A percentile compares a stretch with the other conserved stretches of the same genome.
These are phyloP conservation scores for Vigna nakashimae DNA, from an alignment of 306 rosid genomes.

Conservation along the genomic window DNA sequence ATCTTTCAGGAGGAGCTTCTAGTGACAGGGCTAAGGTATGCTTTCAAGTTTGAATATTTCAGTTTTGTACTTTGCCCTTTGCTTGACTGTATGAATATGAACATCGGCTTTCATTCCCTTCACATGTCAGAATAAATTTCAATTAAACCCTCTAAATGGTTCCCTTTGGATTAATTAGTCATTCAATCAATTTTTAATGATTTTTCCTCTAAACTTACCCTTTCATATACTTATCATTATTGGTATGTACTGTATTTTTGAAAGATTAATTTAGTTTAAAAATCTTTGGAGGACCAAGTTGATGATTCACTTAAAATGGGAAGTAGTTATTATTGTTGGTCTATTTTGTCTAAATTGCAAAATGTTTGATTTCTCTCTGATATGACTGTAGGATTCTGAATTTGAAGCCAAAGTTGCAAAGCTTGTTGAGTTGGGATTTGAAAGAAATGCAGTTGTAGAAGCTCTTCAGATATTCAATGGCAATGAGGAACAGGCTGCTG, in stretches of 20 bases:
- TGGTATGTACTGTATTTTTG: neutral
- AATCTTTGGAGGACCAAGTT: too few species aligned
- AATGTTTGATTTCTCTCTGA: neutral
- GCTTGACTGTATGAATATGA: neutral
- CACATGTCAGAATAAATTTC: neutral
- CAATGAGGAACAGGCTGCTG: slow-evolving; percentile 65
- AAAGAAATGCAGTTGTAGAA: slow-evolving; percentile 79
- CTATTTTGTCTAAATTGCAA: too few species aligned
- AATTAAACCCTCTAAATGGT: neutral
- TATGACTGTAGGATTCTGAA: slow-evolving; percentile 62
- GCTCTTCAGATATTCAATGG: slow-evolving; percentile 80
- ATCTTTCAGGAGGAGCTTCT: slow-evolving; percentile 61
- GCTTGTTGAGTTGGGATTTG: slow-evolving; percentile 93
- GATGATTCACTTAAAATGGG: slow-evolving; percentile 1
- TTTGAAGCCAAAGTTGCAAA: slow-evolving; percentile 89
- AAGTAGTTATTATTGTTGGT: too few species aligned
- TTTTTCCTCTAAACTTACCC: neutral
- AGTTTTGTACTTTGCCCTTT: neutral
- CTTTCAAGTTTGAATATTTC: slow-evolving; percentile 17
- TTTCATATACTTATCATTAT: neutral
- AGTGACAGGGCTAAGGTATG: slow-evolving; percentile 68
- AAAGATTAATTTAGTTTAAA: neutral
- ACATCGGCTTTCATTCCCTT: slow-evolving; percentile 5
- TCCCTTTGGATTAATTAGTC: neutral
- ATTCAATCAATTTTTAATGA: neutral